Percentiles rank a stretch among this genome's conserved stretches.
phyloP scores from a whole-genome alignment of 495 filamentous ascomycete species.

The Rhypophila decipiens region DNA sequence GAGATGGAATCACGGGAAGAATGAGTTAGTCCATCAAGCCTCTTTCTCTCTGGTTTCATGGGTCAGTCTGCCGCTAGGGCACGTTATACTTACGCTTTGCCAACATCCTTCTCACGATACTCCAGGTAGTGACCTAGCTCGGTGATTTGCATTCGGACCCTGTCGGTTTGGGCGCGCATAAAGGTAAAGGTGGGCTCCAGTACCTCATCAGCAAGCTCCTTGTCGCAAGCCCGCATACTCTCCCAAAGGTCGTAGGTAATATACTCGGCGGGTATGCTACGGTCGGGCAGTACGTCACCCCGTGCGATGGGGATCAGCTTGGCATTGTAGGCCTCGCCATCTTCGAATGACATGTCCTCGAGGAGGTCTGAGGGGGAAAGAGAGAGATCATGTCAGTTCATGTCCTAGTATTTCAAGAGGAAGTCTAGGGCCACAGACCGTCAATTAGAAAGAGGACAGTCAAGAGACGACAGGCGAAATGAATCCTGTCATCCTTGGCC shows the following conservation, averaged over 20 bases:
- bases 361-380: background rate
- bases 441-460: slow-evolving; percentile 4
- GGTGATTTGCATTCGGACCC: background rate
- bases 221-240: slow-evolving; percentile 2
- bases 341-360: slow-evolving; percentile 2
- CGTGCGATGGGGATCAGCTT: background rate
- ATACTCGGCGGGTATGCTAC: background rate
- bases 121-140: slow-evolving; percentile 2
- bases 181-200: slow-evolving; percentile 3
- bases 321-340: slow-evolving; percentile 1
- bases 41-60: no score
- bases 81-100: slow-evolving; percentile 3
- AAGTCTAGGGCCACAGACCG: background rate
- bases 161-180: slow-evolving; percentile 4
- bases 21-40: background rate
- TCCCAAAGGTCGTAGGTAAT: slow-evolving; percentile 4
- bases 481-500: slow-evolving; percentile 2
- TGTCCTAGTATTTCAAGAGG: background rate
- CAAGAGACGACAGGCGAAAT: slow-evolving; percentile 3
- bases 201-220: slow-evolving; percentile 1
- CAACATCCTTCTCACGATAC: slow-evolving; percentile 3
- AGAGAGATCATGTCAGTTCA: background rate
- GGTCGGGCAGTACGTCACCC: background rate
- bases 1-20: no score
- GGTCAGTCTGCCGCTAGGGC: no score